Percentiles rank a stretch among this genome's conserved stretches.
Conservation (phyloP, 805 yeast species). For the Ogataea trehalophila region DNA sequence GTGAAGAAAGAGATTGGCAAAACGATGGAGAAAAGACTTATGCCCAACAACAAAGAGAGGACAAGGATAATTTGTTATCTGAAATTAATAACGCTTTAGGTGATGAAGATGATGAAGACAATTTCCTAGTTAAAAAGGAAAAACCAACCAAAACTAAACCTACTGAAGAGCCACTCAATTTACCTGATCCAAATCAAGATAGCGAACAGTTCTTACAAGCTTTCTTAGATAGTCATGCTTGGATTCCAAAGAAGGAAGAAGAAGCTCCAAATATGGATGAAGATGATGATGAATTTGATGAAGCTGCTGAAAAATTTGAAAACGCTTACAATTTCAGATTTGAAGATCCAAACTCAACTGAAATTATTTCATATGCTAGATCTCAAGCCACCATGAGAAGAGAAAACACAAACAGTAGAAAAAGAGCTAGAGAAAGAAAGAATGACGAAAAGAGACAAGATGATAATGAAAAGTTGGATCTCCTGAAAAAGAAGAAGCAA, state of each 20-base stretch:
- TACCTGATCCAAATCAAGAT: conserved; percentile 67
- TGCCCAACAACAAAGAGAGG: conserved; percentile 70
- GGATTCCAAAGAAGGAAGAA: conserved; percentile 77
- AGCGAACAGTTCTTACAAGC: conserved; percentile 68
- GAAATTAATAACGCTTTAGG: conserved; percentile 72
- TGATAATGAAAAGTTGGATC: conserved; percentile 51
- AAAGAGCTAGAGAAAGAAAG: conserved; percentile 74
- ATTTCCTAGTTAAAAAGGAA: conserved; percentile 54
- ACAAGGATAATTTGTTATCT: conserved; percentile 62
- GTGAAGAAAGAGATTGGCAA: conserved; percentile 40
- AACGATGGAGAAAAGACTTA: conserved; percentile 57
- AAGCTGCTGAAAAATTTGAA: conserved; percentile 87
- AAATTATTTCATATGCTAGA: conserved; percentile 92
- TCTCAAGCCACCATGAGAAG: conserved; percentile 88
- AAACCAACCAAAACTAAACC: conserved; percentile 31
- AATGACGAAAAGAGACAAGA: conserved; percentile 48
- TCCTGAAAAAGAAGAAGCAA: conserved; percentile 65
- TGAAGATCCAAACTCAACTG: conserved; percentile 88
- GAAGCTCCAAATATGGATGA: conserved; percentile 42
- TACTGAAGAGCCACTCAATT: conserved; percentile 16
- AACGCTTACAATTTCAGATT: conserved; percentile 91
- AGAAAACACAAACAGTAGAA: conserved; percentile 66
- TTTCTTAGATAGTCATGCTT: conserved; percentile 73
- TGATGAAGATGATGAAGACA: conserved; percentile 41
- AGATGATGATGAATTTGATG: conserved; percentile 85